Conservation (phyloP, 2,329 filamentous ascomycete genomes). For the Didymella sp. region DNA sequence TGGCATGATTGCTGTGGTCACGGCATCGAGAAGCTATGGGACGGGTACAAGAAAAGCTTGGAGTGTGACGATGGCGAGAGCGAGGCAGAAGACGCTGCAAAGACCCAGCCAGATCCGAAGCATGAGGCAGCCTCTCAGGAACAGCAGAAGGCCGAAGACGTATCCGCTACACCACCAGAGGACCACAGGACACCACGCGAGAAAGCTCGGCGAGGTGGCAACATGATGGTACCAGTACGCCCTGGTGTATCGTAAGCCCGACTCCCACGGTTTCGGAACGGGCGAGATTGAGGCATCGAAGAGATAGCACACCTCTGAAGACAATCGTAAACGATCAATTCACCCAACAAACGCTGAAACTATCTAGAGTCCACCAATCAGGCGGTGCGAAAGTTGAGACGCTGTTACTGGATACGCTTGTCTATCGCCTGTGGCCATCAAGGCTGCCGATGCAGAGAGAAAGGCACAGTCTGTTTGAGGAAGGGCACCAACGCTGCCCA, state of each 20-base stretch:
- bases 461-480: background rate
- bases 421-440: background rate
- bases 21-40: constrained; percentile 74
- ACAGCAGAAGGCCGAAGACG: background rate
- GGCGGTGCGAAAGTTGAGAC: background rate
- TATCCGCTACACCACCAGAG: background rate
- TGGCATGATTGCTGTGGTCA: constrained; percentile 73
- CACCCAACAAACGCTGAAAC: background rate
- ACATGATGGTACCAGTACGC: constrained; percentile 23
- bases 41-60: constrained; percentile 68
- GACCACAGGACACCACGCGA: constrained; percentile 19
- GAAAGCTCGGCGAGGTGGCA: constrained; percentile 23
- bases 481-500: background rate
- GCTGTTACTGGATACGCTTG: background rate
- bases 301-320: background rate
- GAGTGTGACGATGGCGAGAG: constrained; percentile 31
- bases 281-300: background rate
- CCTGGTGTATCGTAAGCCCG: constrained; percentile 8
- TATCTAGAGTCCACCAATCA: background rate
- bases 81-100: background rate
- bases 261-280: background rate
- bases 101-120: background rate
- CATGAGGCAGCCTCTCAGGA: background rate
- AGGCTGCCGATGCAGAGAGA: background rate
- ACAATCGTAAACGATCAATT: background rate